Evolutionary conservation across 345 rosid species (phyloP), one percentile per base, ranked within the genome.

Genomic region (Aegle marmelos): DNA sequence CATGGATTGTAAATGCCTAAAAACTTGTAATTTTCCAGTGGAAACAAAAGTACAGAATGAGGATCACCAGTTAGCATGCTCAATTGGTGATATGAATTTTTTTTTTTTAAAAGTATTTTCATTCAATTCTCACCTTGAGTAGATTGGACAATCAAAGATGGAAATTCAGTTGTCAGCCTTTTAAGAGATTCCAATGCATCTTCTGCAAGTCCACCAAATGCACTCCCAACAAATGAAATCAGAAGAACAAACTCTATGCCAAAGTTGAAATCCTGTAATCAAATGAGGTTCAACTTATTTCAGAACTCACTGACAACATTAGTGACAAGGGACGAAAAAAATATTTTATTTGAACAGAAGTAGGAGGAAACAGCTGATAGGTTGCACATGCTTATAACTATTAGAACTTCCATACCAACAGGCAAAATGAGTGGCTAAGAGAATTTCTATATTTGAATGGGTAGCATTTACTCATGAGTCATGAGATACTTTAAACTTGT

Each of bases 181-280:
- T 82, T 80, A 78, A 91, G 89, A 74, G 89, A 89, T 67, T 78
- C 80, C 83, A 91, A 81, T 53, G 98, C 98, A 82, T 88, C 91
- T 85, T 87, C 85, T 57, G 66, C 85, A 56, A 83, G 88, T 78
- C 77, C 87, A 45, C 81, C 88, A 19, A 80, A 80, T 69, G 91
- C 84, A 78, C 73, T 83, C 82, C 88, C 91, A 64, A 77, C 81
- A 76, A 93, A 88, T 73, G 89, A 78, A 61, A 95, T 80, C 33
- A 95, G 85, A 83, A 90, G 95, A 68, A 95, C 83, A 85, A 89
- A 91, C 87, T 95, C 98, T 80, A 88, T 75, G 0, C 98, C 98
- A 62, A 83, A 90, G 88, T 89, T 92, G 82, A 90, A 95, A 76
- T 92, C 98, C 98, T 95, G 86, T 75, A 31, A 85, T 41, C 27